Evolutionary conservation across 768 basidiomycete species (phyloP).

Genomic region (Lactarius evosmus): DNA sequence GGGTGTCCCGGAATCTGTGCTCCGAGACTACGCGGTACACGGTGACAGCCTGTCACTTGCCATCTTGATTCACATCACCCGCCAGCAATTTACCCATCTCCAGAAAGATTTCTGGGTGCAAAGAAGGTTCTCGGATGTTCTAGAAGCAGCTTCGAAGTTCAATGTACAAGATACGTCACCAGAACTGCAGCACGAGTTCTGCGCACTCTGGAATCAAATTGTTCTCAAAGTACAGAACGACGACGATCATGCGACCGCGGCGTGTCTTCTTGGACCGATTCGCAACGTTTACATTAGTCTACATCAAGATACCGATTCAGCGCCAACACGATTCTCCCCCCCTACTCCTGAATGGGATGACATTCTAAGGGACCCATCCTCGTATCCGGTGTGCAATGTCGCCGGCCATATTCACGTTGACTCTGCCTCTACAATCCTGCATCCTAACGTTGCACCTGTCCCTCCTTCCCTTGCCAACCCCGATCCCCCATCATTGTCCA

Average conservation of each 20-base stretch:
- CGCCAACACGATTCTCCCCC: too few relatives aligned
- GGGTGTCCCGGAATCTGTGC: not conserved
- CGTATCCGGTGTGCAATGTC: too few relatives aligned
- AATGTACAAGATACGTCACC: not conserved
- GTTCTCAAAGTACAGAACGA: not conserved
- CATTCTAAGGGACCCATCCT: too few relatives aligned
- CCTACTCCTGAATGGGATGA: too few relatives aligned
- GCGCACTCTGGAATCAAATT: not conserved
- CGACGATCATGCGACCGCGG: too few relatives aligned
- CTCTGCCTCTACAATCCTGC: too few relatives aligned
- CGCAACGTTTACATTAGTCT: too few relatives aligned
- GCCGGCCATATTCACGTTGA: too few relatives aligned
- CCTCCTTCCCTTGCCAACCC: not conserved
- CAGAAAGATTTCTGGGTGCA: not conserved
- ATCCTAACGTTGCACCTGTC: not conserved
- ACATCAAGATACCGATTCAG: too few relatives aligned
- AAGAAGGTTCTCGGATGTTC: not conserved
- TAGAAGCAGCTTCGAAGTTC: not conserved
- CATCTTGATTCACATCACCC: not conserved
- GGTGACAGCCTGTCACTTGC: not conserved
- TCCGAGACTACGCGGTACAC: not conserved
- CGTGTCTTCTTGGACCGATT: too few relatives aligned
- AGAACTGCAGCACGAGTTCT: not conserved
- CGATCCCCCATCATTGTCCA: not conserved
- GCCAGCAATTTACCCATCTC: not conserved